Conservation (phyloP, 345 rosid genomes). For the Corymbia maculata region DNA sequence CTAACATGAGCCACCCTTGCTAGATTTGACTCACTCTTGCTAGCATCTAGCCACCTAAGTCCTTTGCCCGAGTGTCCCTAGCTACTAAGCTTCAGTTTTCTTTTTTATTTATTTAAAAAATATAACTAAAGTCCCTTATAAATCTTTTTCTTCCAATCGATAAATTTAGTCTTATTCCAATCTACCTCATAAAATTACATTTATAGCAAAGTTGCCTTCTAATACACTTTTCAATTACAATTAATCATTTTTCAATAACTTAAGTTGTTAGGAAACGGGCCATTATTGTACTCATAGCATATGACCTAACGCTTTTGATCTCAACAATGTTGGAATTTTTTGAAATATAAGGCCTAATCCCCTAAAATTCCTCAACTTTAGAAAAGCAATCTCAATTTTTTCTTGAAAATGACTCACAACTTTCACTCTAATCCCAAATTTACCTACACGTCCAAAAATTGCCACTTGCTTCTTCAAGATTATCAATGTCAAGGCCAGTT, state of each 20-base stretch:
- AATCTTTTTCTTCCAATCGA: too few species aligned
- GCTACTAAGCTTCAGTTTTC: background rate
- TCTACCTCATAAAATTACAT: background rate
- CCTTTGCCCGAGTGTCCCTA: background rate
- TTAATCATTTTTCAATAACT: background rate
- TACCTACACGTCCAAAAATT: background rate
- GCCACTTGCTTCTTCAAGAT: background rate
- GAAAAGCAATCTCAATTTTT: background rate
- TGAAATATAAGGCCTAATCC: too few species aligned
- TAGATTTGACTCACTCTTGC: background rate
- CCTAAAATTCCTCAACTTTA: too few species aligned
- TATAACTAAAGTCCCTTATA: background rate
- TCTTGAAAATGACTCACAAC: fast-evolving
- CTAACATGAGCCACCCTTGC: fast-evolving
- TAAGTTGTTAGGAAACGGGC: background rate
- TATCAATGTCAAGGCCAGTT: background rate
- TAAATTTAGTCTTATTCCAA: background rate
- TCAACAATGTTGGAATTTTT: too few species aligned
- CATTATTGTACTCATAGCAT: background rate
- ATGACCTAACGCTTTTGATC: background rate
- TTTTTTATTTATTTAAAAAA: too few species aligned
- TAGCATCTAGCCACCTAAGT: background rate
- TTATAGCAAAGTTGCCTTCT: too few species aligned
- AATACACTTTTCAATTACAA: background rate
- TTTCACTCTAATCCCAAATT: background rate